phyloP scores from a whole-genome alignment of 257 asterid genomes.

The Nicotiana obtusifolia region DNA sequence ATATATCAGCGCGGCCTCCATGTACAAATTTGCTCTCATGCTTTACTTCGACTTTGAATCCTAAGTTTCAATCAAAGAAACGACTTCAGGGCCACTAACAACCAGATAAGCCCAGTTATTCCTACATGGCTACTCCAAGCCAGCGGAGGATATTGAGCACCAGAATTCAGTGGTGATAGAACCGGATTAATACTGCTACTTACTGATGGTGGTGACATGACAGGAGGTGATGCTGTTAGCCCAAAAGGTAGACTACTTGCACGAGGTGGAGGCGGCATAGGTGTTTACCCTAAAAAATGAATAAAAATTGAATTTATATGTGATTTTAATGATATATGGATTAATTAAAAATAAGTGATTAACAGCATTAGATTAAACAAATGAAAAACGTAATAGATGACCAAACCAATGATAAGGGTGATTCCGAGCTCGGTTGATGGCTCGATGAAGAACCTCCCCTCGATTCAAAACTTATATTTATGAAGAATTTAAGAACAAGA shows the following conservation, averaged over 20 bases:
- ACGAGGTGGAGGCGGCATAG: too few relatives aligned
- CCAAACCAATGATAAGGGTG: too few relatives aligned
- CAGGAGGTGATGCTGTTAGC: neutral
- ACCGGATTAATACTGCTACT: neutral
- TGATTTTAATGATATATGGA: too few relatives aligned
- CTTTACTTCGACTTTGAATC: constrained; percentile 4
- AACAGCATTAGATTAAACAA: too few relatives aligned
- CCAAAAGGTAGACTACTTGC: neutral
- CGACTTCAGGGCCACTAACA: neutral
- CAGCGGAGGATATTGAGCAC: neutral
- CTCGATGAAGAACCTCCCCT: too few relatives aligned
- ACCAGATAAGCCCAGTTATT: neutral
- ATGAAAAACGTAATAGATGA: too few relatives aligned
- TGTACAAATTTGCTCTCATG: neutral
- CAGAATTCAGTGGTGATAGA: neutral
- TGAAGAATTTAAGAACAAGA: too few relatives aligned
- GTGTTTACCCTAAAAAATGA: too few relatives aligned
- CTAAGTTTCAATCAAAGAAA: neutral
- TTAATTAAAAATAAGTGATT: too few relatives aligned
- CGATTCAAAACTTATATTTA: too few relatives aligned
- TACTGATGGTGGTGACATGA: neutral
- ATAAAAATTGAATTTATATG: too few relatives aligned
- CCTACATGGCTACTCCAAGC: neutral
- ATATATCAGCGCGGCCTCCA: neutral
- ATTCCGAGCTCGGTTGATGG: too few relatives aligned